A percentile compares a stretch with the other conserved stretches of the same genome.
Conservation (phyloP, 1,139 yeast species). For the Arxiozyma bovina region DNA sequence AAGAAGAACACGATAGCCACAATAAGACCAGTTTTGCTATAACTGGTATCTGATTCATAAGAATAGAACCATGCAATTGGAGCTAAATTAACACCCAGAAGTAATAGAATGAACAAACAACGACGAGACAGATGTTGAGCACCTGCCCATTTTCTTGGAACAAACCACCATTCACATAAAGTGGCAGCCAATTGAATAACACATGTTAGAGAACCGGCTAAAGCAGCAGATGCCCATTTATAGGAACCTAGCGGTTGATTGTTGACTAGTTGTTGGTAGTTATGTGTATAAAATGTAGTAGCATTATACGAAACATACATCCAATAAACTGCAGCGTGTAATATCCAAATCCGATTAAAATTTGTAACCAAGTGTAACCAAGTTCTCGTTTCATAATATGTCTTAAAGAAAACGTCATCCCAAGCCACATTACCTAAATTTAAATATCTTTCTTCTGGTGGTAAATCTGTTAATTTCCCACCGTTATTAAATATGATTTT, state of each 20-base stretch:
- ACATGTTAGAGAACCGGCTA: constrained; percentile 86
- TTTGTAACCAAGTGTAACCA: constrained; percentile 96
- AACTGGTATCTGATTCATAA: constrained; percentile 60
- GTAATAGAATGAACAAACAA: constrained; percentile 58
- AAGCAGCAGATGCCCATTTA: constrained; percentile 85
- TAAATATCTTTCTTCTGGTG: constrained; percentile 79
- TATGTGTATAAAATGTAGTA: constrained; percentile 79
- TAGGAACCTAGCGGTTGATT: constrained; percentile 82
- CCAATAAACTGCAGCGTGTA: constrained; percentile 86
- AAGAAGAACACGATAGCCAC: constrained; percentile 87
- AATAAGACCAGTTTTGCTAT: constrained; percentile 68
- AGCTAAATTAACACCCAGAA: constrained; percentile 65
- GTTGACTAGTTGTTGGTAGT: constrained; percentile 74
- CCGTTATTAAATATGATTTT: constrained; percentile 89
- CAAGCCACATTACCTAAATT: constrained; percentile 90
- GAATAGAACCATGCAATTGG: constrained; percentile 83
- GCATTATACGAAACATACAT: constrained; percentile 90
- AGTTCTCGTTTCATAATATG: constrained; percentile 92
- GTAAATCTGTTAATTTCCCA: constrained; percentile 84
- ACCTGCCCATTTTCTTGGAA: constrained; percentile 98
- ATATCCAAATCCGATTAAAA: constrained; percentile 96
- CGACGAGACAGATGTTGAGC: constrained; percentile 94
- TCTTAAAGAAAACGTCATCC: constrained; percentile 88
- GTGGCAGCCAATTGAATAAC: constrained; percentile 82
- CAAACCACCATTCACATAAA: constrained; percentile 87